Evolutionary conservation across 2,329 filamentous ascomycete species (phyloP).

Genomic region (Alternaria sp.): DNA sequence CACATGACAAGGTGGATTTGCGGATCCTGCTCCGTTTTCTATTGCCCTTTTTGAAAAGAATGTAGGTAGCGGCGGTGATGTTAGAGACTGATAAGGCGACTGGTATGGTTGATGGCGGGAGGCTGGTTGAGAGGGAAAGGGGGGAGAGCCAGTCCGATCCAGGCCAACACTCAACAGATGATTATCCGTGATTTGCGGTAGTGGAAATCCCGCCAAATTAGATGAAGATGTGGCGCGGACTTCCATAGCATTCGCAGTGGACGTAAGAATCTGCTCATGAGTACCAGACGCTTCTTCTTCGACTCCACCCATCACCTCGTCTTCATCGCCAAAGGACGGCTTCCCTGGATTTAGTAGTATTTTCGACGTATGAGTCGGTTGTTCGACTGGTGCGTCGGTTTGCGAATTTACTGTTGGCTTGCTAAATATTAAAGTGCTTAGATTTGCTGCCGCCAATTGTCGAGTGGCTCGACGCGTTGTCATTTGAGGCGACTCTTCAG

Average conservation of each 20-base stretch:
- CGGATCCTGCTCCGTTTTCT: background rate
- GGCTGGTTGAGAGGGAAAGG: background rate
- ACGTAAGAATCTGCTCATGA: background rate
- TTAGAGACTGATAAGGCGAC: background rate
- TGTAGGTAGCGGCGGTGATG: slow-evolving; percentile 1
- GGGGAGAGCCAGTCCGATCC: background rate
- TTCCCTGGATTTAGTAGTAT: background rate
- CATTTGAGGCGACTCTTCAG: slow-evolving; percentile 8
- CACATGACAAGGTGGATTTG: slow-evolving; percentile 8
- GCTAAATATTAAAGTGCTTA: background rate
- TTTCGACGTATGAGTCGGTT: background rate
- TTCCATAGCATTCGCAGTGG: background rate
- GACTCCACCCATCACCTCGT: background rate
- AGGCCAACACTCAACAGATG: background rate
- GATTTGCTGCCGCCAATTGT: slow-evolving; percentile 14
- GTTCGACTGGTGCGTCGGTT: background rate
- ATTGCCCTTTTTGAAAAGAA: background rate
- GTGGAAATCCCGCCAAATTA: background rate
- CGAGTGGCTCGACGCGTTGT: slow-evolving; percentile 28
- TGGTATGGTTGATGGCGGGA: background rate
- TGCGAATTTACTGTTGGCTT: background rate
- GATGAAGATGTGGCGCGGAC: background rate
- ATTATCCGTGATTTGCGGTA: background rate
- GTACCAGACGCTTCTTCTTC: background rate
- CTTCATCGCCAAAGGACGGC: background rate